Evolutionary conservation across 164 flowering plant genomes (phyloP), one percentile per base, ranked within the genome.

Genomic region (Dillenia turbinata): DNA sequence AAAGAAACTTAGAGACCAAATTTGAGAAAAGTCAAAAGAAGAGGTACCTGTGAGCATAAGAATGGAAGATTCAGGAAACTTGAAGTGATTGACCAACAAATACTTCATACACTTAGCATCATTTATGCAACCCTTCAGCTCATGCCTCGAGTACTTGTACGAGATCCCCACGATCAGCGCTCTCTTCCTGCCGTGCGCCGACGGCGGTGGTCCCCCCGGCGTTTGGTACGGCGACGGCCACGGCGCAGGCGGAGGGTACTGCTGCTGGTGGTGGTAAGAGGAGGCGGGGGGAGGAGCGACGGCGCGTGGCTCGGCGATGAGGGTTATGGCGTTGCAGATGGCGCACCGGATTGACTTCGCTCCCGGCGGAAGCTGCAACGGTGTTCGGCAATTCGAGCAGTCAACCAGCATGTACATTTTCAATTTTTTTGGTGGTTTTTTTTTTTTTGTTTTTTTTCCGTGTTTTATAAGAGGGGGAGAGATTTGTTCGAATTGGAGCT

Each of bases 81-180:
- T 60, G 69, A 82, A 83, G 24, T 61, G 58, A 24, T 77, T 81
- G 46, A 81, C 24, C 59, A 87, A 70, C 70, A 85, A 60, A 63
- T 67, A 74, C 68, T 71, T 78, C 93, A 87, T 85, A 65, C 83
- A 87, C 66, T 72, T 85, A 19, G 85, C 87, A 48, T 83, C 93
- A 58, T 85, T 88, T 10, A 88, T 60, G 57, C 92, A 86, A 0
- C 95, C 95, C 63, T 85, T 82, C 56, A 90, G 91, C 82, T 88
- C 89, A 56, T 78, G 63, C 54, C 73, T 56, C 16, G 85, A 61
- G 57, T 62, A 40, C 65, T 54, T 71, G 57, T 91, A 91, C 56
- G 88, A 83, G 3, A 91, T 75, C 13, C 91, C 97, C 59, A 80
- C 70, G 40, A 91, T 85, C 71, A 91, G 78, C 7, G 96, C 97